Evolutionary conservation across 73 alveolate genomes (phyloP).

Genomic region (Symbiodinium natans): DNA sequence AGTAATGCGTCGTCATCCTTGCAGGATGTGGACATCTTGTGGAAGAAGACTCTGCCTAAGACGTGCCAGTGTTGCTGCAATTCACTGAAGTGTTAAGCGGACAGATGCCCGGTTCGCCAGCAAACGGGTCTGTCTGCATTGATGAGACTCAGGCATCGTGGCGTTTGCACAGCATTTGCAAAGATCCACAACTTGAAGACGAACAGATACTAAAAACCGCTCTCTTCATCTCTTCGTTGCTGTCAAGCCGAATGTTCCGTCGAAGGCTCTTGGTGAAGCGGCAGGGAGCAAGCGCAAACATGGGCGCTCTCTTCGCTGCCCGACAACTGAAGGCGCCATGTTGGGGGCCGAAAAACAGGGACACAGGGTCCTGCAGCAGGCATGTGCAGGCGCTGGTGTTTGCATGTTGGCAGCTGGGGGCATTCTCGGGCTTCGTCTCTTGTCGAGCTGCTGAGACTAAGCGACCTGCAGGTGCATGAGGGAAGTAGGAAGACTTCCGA

Average conservation of each 20-base stretch:
- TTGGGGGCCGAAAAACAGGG: too few relatives aligned
- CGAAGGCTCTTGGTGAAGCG: constrained; percentile 89
- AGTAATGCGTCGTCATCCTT: too few relatives aligned
- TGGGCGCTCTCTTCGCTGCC: constrained; percentile 78
- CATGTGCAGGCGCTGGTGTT: too few relatives aligned
- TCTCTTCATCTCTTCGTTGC: background rate
- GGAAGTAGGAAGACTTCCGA: too few relatives aligned
- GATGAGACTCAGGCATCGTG: too few relatives aligned
- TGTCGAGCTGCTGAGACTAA: too few relatives aligned
- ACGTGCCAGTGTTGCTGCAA: background rate
- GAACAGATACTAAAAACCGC: background rate
- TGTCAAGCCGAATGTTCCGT: background rate
- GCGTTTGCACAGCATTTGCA: background rate
- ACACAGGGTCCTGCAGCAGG: too few relatives aligned
- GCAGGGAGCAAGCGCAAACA: constrained; percentile 85
- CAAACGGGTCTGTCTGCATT: too few relatives aligned
- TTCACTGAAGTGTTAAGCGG: background rate
- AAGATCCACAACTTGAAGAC: background rate
- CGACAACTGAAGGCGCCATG: constrained; percentile 72
- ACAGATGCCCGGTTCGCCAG: background rate
- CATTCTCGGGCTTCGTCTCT: background rate
- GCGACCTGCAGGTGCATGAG: too few relatives aligned
- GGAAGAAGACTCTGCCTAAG: constrained; percentile 47
- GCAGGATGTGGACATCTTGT: constrained; percentile 71
- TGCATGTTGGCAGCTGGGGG: background rate